Evolutionary conservation across 179 eudicot genomes (phyloP), one percentile per base, ranked within the genome.

Genomic region (Beta macrorhiza): DNA sequence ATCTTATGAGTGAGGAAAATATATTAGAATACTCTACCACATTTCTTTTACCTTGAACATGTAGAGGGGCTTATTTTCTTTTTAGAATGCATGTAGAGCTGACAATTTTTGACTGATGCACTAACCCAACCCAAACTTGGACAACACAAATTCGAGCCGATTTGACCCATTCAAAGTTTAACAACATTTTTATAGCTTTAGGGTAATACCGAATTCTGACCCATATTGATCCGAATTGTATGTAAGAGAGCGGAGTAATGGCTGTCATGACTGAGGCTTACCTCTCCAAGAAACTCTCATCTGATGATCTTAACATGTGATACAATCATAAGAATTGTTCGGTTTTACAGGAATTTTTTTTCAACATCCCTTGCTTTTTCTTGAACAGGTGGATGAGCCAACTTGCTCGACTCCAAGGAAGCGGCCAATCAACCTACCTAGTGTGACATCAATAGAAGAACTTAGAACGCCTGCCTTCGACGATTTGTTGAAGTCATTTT

Each of bases 351-450:
- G 42, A 37, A 37, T 0, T 37, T 0, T 37, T 37, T 37, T 2
- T 1, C 0, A 25, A 25, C 25, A 25, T 25, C 32, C 32, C 2
- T 37, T 3, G 0, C 2, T 37, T 37, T 37, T 44, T 57, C 52
- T 59, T 42, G 63, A 55, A 49, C 87, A 97, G 99, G 97, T 94
- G 87, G 99, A 97, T 90, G 91, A 97, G 86, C 95, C 99, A 76
- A 91, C 97, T 59, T 94, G 98, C 81, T 94, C 97, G n/a, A 94
- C 99, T 25, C 99, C 98, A 44, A 93, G 82, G 82, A 94, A 89
- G 85, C 91, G 97, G 82, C 73, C 90, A 20, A 87, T 91, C 80
- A 90, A 91, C 87, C 84, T 92, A 52, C 97, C 98, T 2, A 94
- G 93, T 70, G 87, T 87, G 67, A 85, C 83, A 65, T 94, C 99